Evolutionary conservation across 2,329 filamentous ascomycete species (phyloP).

Genomic region (Colletotrichum sp.): DNA sequence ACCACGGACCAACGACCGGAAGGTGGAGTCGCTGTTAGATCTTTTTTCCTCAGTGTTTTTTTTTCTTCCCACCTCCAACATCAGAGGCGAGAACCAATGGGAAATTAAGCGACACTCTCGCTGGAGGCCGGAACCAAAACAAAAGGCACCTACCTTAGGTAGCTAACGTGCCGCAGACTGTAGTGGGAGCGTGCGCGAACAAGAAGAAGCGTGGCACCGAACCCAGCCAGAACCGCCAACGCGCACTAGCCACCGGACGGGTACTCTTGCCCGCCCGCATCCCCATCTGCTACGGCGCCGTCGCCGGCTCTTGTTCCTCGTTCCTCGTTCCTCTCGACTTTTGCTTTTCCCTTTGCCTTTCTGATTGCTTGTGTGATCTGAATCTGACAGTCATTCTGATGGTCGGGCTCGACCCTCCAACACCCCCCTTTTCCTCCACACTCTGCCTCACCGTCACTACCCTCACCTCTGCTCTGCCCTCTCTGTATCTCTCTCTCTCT

Average conservation of each 20-base stretch:
- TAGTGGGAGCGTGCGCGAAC: neutral
- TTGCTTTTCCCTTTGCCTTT: neutral
- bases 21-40: neutral
- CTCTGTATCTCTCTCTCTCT: neutral
- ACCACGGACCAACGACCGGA: neutral
- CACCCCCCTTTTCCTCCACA: neutral
- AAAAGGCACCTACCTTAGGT: neutral
- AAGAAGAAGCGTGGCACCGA: neutral
- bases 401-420: neutral
- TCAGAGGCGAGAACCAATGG: neutral
- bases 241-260: conserved; percentile 6
- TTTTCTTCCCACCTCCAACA: neutral
- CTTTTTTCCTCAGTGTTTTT: neutral
- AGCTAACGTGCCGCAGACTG: neutral
- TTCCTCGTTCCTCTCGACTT: neutral
- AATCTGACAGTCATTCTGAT: neutral
- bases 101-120: neutral
- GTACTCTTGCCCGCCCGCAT: neutral
- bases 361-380: neutral
- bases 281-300: conserved; percentile 1
- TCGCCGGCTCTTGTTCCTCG: neutral
- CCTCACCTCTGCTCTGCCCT: neutral
- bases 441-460: neutral
- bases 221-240: neutral
- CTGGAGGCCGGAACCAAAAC: conserved; percentile 6